phyloP scores from a whole-genome alignment of 2,329 filamentous ascomycete species.

The Alternaria consortialis region DNA sequence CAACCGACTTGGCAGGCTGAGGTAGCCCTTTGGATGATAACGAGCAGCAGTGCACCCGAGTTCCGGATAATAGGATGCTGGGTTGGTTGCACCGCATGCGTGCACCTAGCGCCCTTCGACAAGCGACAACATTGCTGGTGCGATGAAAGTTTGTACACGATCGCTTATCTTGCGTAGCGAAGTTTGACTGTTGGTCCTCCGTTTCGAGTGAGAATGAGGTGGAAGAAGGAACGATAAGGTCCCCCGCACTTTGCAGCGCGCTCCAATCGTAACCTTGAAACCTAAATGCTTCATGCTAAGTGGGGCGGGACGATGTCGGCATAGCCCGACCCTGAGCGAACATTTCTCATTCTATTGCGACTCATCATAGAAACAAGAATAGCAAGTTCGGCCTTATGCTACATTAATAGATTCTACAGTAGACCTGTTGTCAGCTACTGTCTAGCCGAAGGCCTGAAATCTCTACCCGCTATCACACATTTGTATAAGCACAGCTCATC shows the following conservation, averaged over 20 bases:
- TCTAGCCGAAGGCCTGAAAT: not conserved
- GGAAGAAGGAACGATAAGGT: slow-evolving; percentile 18
- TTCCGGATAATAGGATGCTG: slow-evolving; percentile 12
- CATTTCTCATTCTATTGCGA: not conserved
- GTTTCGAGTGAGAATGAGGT: slow-evolving; percentile 3
- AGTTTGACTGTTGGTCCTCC: not conserved
- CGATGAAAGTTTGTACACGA: not conserved
- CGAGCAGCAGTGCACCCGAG: slow-evolving; percentile 12
- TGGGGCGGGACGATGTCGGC: slow-evolving; percentile 12
- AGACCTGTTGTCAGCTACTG: not conserved
- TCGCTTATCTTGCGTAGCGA: slow-evolving; percentile 7
- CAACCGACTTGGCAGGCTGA: slow-evolving; percentile 14
- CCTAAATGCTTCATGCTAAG: slow-evolving; percentile 1
- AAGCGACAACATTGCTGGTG: slow-evolving; percentile 15
- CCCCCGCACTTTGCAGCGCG: slow-evolving; percentile 18
- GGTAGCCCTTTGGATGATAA: not conserved
- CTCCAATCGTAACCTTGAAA: slow-evolving; percentile 18
- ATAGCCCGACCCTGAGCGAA: not conserved
- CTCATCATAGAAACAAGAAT: not conserved
- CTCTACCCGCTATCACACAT: not conserved
- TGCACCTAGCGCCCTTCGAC: slow-evolving; percentile 19
- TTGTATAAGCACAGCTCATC: not conserved
- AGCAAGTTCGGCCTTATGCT: not conserved
- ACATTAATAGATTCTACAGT: not conserved
- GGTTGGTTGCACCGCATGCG: slow-evolving; percentile 3